Evolutionary conservation across 2,329 filamentous ascomycete genomes (phyloP), one percentile per base, ranked within the genome.

Genomic region (Fusarium marasasianum): DNA sequence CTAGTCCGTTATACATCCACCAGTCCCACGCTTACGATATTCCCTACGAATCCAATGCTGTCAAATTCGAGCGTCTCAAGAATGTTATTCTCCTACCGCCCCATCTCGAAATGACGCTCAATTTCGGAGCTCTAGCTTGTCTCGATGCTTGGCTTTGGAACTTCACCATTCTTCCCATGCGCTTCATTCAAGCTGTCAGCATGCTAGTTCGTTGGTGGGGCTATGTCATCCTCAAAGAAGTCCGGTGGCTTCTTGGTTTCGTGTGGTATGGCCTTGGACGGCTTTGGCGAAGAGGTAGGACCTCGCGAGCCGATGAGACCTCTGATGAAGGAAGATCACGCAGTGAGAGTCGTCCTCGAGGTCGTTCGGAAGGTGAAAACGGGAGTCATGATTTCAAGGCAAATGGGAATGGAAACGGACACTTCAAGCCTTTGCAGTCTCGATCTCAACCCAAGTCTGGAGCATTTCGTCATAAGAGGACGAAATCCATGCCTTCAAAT

Each of bases 111-210:
- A 89, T 92, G 51, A 92, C 95, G 1, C 88, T 99, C 11, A 91
- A 91, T 68, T 98, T 99, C 83, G 96, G 96, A 12, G 92, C 94
- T 1, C 83, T 98, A 40, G 95, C 96, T 12, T 99, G 96, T 82
- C 86, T 99, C 11, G 96, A 99, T 81, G 93, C 96, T 4, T 99
- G 96, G 95, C 89, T 99, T 3, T 96, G 98, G 83, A 97, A 94
- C 2, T 97, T 99, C 77, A 99, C 96, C 0, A 98, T 99, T 50
- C 86, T 99, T 1, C 96, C 96, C 1, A 88, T 99, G 67, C 90
- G 96, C 6, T 98, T 99, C 77, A 82, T 93, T 61, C 93, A 95
- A 66, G 96, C 96, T 2, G 78, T 96, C 1, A 90, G 90, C 26
- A 91, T 98, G 6, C 84, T 99, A 33, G 81, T 91, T 15, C 88